Conservation (phyloP, 2,329 filamentous ascomycete genomes). For the Fusarium sulawesiense region DNA sequence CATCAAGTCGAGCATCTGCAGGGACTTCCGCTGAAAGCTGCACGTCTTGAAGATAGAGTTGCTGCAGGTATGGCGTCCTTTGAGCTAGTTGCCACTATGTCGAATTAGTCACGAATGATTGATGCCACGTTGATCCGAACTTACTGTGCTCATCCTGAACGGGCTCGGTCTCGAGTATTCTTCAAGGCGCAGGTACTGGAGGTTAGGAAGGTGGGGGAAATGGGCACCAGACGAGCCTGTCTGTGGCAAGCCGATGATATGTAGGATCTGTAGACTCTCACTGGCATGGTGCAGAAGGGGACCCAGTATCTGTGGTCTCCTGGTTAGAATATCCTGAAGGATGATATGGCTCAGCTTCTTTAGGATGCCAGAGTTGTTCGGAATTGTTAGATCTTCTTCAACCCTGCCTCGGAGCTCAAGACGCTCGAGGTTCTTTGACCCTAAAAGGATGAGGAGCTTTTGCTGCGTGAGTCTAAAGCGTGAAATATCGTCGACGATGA, state of each 20-base stretch:
- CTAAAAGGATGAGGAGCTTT: slow-evolving; percentile 47
- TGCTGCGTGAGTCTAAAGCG: slow-evolving; percentile 48
- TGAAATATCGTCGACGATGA: slow-evolving; percentile 44
- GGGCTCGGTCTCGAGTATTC: slow-evolving; percentile 34
- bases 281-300: slow-evolving; percentile 40
- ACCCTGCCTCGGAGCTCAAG: slow-evolving; percentile 37
- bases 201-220: slow-evolving; percentile 43
- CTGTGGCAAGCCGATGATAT: slow-evolving; percentile 41
- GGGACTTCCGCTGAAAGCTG: slow-evolving; percentile 30
- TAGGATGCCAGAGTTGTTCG: slow-evolving; percentile 22
- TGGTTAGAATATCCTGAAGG: slow-evolving; percentile 37
- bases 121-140: not conserved
- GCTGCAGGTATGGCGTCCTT: slow-evolving; percentile 48
- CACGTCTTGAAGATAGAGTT: slow-evolving; percentile 48
- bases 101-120: slow-evolving; percentile 12
- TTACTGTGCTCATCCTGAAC: slow-evolving; percentile 39
- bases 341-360: slow-evolving; percentile 37
- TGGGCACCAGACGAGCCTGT: not conserved
- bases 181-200: slow-evolving; percentile 48
- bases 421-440: slow-evolving; percentile 44
- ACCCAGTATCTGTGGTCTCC: slow-evolving; percentile 26
- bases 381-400: slow-evolving; percentile 42
- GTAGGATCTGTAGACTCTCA: slow-evolving; percentile 40
- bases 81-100: slow-evolving; percentile 43
- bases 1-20: slow-evolving; percentile 26